Evolutionary conservation across 768 basidiomycete species (phyloP).

Genomic region (Gloeostereum incarnatum): DNA sequence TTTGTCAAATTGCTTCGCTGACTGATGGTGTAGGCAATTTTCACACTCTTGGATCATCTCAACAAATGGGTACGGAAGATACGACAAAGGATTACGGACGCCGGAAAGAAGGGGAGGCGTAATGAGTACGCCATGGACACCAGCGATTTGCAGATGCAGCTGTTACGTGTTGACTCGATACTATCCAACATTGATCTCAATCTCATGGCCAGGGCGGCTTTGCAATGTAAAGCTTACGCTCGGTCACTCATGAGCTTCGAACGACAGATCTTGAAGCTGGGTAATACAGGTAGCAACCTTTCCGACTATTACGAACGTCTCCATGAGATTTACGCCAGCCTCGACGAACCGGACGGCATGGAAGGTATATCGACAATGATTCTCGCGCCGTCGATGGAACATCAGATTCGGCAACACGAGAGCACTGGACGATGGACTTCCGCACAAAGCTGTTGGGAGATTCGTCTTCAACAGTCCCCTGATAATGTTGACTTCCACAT

Average conservation of each 20-base stretch:
- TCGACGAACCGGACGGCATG: conserved; percentile 99
- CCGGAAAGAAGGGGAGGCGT: conserved; percentile 34
- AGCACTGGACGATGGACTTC: conserved; percentile 96
- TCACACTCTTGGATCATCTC: conserved; percentile 90
- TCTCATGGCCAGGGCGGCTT: conserved; percentile 87
- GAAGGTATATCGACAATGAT: conserved; percentile 90
- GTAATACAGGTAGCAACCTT: conserved; percentile 47
- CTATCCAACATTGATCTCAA: conserved; percentile 78
- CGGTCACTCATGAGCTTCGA: conserved; percentile 95
- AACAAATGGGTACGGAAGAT: conserved; percentile 80
- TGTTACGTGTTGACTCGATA: conserved; percentile 69
- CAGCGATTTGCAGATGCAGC: conserved; percentile 32
- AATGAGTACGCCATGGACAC: conserved; percentile 37
- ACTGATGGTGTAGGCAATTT: conserved; percentile 59
- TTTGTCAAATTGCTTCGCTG: neutral
- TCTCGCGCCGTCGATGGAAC: conserved; percentile 82
- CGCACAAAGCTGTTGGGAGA: conserved; percentile 99
- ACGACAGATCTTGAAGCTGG: conserved; percentile 70
- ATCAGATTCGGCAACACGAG: conserved; percentile 97
- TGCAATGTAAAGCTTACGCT: conserved; percentile 91
- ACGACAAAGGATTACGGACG: conserved; percentile 48
- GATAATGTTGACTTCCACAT: conserved; percentile 85
- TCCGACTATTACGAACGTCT: conserved; percentile 78
- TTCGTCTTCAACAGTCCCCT: conserved; percentile 82
- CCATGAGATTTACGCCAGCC: conserved; percentile 91